A percentile compares a stretch with the other conserved stretches of the same genome.
phyloP scores from a whole-genome alignment of 305 asterid genomes.

The Caryopteris hybrid region DNA sequence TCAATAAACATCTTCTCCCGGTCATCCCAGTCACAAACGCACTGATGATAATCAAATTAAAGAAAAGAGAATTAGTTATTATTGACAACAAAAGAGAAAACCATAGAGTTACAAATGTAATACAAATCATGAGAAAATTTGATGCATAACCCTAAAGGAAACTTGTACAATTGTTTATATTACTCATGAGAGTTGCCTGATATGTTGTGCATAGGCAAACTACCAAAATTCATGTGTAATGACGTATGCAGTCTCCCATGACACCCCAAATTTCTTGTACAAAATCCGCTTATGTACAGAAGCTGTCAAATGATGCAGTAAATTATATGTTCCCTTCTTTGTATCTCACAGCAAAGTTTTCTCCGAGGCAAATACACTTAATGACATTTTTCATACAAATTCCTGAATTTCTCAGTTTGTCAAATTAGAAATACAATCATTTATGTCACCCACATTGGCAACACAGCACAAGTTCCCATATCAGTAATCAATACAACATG shows the following conservation, averaged over 20 bases:
- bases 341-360: background rate
- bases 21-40: constrained; percentile 96
- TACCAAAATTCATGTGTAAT: background rate
- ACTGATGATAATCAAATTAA: constrained; percentile 40
- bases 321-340: background rate
- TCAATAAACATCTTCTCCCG: constrained; percentile 89
- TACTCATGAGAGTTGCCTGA: background rate
- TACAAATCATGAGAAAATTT: background rate
- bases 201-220: background rate
- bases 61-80: constrained; percentile 5
- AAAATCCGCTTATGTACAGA: background rate
- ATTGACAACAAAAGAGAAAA: constrained; percentile 2
- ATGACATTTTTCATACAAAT: background rate
- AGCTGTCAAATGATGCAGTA: background rate
- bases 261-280: background rate
- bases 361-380: background rate
- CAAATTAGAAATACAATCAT: background rate
- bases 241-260: background rate
- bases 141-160: background rate
- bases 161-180: background rate
- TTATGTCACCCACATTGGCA: background rate
- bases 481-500: background rate
- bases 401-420: background rate
- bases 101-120: background rate
- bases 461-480: background rate